These are phyloP conservation scores for Penicillium sp. DNA, from an alignment of 2,329 filamentous ascomycete genomes.

Conservation along the genomic window DNA sequence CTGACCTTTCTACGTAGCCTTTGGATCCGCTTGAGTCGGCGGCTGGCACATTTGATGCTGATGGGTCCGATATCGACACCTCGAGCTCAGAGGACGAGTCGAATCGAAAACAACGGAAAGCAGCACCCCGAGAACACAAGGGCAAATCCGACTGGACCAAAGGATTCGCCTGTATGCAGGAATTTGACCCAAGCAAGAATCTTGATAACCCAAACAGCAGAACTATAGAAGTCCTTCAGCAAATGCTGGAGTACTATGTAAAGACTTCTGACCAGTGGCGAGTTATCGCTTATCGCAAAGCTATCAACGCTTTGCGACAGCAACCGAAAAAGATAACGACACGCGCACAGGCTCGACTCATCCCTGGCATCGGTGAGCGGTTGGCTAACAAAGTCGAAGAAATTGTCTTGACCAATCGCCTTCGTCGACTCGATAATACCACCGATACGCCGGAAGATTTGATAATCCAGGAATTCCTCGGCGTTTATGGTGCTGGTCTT, in stretches of 20 bases:
- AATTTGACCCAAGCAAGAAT: conserved; percentile 45
- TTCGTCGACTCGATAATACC: conserved; percentile 69
- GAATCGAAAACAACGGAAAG: not conserved
- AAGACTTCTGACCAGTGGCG: conserved; percentile 75
- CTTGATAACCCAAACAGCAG: conserved; percentile 64
- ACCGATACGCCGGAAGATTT: conserved; percentile 63
- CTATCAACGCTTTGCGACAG: conserved; percentile 66
- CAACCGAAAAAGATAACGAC: conserved; percentile 63
- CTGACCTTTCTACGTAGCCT: conserved; percentile 24
- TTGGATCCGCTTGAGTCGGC: conserved; percentile 30
- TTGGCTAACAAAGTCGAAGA: conserved; percentile 86
- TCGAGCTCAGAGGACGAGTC: conserved; percentile 13
- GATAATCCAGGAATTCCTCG: conserved; percentile 65
- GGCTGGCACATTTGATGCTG: conserved; percentile 22
- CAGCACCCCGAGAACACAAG: not conserved
- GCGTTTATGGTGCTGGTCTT: conserved; percentile 74
- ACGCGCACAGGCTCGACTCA: conserved; percentile 61
- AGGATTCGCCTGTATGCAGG: conserved; percentile 59
- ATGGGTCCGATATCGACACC: conserved; percentile 14
- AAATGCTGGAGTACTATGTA: conserved; percentile 75
- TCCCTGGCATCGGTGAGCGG: conserved; percentile 67
- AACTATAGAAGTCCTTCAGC: conserved; percentile 71
- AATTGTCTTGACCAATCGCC: conserved; percentile 69
- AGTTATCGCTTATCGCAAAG: conserved; percentile 69
- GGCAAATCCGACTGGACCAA: conserved; percentile 35